Evolutionary conservation across 2,329 filamentous ascomycete species (phyloP), one percentile per base, ranked within the genome.

Genomic region (Neobulgaria alba): DNA sequence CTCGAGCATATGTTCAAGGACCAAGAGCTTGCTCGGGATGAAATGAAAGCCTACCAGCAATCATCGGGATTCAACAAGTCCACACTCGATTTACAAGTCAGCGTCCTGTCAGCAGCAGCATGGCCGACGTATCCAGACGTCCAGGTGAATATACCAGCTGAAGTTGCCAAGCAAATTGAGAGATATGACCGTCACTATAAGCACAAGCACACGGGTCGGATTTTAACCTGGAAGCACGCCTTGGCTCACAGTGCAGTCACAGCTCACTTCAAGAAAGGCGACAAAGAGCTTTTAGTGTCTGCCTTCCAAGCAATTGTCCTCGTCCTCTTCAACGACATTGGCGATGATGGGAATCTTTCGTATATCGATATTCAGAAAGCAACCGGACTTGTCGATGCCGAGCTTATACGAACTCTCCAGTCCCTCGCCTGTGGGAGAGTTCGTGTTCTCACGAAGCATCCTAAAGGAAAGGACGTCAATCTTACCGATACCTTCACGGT

Each of bases 1-100:
- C 71, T 99, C 0, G 93, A 99, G 63, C 86, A 90, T 48, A 99
- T 99, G 92, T 98, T 99, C 69, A 95, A 94, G 62, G 92, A 99
- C 57, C 87, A 96, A 62, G 89, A 95, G 58, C 73, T 95, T 15
- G 85, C 85, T 10, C 83, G 84, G 46, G 92, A 96, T 54, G 90
- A 96, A 59, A 94, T 96, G 82, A 66, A 73, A n/a, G 77, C 83
- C 0, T 98, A 94, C 66, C 92, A 83, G 61, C 73, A 63, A 61
- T 88, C 63, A 5, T 46, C 58, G 4, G 23, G 23, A 7, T 26
- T 7, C 23, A 26, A 26, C 23, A 71, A 76, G 47, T 72, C 75
- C 21, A 52, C 53, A 29, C 61, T 95, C 31, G 85, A 92, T 59
- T 70, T 96, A 12, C 78, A 78, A 46, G 92, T 96, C 54, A 94